Evolutionary conservation across 805 yeast genomes (phyloP), one percentile per base, ranked within the genome.

Genomic region (Starmera caribaea): DNA sequence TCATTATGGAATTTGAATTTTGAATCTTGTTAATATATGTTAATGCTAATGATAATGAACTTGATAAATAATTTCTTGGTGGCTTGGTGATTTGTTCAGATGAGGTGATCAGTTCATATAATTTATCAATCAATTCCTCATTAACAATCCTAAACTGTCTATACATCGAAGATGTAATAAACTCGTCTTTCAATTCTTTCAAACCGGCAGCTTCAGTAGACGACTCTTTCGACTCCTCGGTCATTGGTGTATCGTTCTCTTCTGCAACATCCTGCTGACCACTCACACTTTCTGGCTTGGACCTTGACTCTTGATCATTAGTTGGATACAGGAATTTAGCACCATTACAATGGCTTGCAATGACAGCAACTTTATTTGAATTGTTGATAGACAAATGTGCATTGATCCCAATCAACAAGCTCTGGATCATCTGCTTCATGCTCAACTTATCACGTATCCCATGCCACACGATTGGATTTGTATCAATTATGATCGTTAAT

Each of bases 361-460:
- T 73, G 13, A 90, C 74, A 3, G 92, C 82, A 9, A 90, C 94
- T 52, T 75, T 75, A 57, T 92, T 92, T 30, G 88, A 76, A 48
- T 83, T 84, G 58, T 85, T 85, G 38, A 86, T 68, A 0, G 97
- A 80, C 36, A 92, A 57, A 58, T 92, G 98, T 2, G 95, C 88
- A 58, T 92, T 92, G 38, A 89, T 58, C 51, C 82, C 79, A 17
- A 92, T 87, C 28, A 87, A 59, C 8, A 89, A 53, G 3, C 89
- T 66, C 45, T 81, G 72, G 7, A 82, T 58, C 8, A 34, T 76
- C 53, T n/a, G 71, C 53, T 35, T 61, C 41, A 43, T 54, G 49
- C 39, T 53, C 41, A 30, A 52, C 47, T 38, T 55, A 50, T 44
- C 53, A 30, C 49, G 54, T 45, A 45, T 51, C 58, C 43, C 65